Evolutionary conservation across 768 basidiomycete species (phyloP).

Genomic region (Kwoniella botswanensis): DNA sequence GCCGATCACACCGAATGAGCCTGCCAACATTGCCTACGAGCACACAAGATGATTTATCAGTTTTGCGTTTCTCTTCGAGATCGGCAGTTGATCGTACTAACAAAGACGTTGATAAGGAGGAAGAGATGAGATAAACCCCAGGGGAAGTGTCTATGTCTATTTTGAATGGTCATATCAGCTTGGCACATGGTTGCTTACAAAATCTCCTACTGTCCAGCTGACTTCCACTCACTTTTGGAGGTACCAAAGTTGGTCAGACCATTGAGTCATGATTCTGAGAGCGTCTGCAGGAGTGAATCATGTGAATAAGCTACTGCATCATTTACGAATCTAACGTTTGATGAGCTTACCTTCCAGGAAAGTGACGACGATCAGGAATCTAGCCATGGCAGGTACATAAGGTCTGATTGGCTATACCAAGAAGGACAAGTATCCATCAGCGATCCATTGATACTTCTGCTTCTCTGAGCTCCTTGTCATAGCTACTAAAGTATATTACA

Average conservation of each 20-base stretch:
- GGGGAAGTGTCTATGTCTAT: conserved; percentile 90
- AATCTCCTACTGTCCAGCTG: too few species aligned
- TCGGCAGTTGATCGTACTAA: conserved; percentile 61
- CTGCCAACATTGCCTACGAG: conserved; percentile 80
- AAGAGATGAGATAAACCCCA: conserved; percentile 95
- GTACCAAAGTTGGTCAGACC: conserved; percentile 98
- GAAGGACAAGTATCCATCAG: too few species aligned
- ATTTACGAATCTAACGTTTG: background rate
- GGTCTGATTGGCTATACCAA: conserved; percentile 84
- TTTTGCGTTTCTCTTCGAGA: background rate
- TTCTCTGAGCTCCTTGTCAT: too few species aligned
- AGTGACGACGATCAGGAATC: conserved; percentile 96
- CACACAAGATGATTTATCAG: background rate
- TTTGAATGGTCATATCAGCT: conserved; percentile 1
- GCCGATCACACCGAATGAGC: conserved; percentile 81
- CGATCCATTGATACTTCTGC: too few species aligned
- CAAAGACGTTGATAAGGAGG: conserved; percentile 86
- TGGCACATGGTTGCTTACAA: background rate
- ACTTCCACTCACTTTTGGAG: conserved; percentile 78
- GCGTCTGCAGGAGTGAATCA: conserved; percentile 65
- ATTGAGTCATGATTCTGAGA: conserved; percentile 88
- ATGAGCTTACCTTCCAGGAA: conserved; percentile 72
- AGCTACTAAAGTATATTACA: too few species aligned
- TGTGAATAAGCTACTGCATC: conserved; percentile 10
- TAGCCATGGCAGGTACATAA: conserved; percentile 88